These are phyloP conservation scores for Coniochaeta prunicola DNA, from an alignment of 2,329 filamentous ascomycete genomes.

Conservation along the genomic window DNA sequence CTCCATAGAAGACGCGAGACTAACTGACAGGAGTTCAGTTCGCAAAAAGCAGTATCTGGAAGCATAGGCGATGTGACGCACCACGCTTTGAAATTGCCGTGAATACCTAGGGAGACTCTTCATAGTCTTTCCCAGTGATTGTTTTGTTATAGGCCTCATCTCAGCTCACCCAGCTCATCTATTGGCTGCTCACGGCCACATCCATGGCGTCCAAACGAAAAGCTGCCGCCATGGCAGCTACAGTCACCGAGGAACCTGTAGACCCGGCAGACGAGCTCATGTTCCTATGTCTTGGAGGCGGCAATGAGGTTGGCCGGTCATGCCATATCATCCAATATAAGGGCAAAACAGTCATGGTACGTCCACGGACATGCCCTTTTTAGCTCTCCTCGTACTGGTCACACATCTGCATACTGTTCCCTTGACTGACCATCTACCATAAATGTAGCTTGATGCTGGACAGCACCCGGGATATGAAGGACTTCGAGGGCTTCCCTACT, in stretches of 20 bases:
- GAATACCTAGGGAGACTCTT: background rate
- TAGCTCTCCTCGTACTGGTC: background rate
- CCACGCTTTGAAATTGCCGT: background rate
- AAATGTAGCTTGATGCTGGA: slow-evolving; percentile 82
- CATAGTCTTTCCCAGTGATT: background rate
- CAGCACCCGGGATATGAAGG: slow-evolving; percentile 97
- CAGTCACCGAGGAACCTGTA: slow-evolving; percentile 70
- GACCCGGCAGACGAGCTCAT: slow-evolving; percentile 91
- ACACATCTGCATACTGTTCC: background rate
- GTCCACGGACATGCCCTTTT: slow-evolving; percentile 17
- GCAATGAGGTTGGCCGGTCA: slow-evolving; percentile 93
- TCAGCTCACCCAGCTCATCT: background rate
- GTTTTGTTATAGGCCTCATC: background rate
- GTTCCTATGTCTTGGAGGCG: slow-evolving; percentile 88
- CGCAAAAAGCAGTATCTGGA: background rate
- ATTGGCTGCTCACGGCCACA: background rate
- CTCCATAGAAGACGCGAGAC: too few relatives aligned
- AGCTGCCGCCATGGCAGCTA: slow-evolving; percentile 63
- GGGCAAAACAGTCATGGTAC: slow-evolving; percentile 96
- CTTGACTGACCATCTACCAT: background rate
- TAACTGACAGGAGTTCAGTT: background rate
- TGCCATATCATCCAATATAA: slow-evolving; percentile 99
- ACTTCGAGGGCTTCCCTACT: slow-evolving; percentile 88
- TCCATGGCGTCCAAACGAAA: slow-evolving; percentile 92
- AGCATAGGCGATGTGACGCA: background rate